Conservation (phyloP, 805 yeast species). For the Danielozyma ontarioensis region DNA sequence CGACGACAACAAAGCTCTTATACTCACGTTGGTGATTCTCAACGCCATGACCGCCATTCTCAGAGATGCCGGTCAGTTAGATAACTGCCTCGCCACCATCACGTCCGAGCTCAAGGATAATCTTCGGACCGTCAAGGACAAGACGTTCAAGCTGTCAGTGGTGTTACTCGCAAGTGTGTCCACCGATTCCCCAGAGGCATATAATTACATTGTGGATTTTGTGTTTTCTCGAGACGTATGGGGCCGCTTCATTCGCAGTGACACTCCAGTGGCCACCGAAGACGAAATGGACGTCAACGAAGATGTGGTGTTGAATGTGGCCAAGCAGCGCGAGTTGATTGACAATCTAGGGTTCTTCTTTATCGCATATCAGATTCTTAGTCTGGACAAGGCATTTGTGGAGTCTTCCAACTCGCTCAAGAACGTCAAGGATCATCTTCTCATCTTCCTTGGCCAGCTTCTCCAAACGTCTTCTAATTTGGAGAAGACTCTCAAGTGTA, state of each 20-base stretch:
- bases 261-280: constrained; percentile 6
- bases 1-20: constrained; percentile 30
- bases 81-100: constrained; percentile 31
- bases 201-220: constrained; percentile 40
- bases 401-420: constrained; percentile 31
- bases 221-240: constrained; percentile 36
- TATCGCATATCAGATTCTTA: constrained; percentile 32
- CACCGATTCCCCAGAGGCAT: constrained; percentile 39
- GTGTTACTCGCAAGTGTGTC: constrained; percentile 54
- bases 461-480: constrained; percentile 60
- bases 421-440: constrained; percentile 57
- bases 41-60: constrained; percentile 15
- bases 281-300: constrained; percentile 8
- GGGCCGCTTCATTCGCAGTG: constrained; percentile 30
- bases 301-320: constrained; percentile 38
- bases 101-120: constrained; percentile 49
- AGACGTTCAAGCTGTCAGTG: constrained; percentile 58
- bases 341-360: constrained; percentile 58
- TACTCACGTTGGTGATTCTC: constrained; percentile 33
- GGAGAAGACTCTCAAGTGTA: constrained; percentile 65
- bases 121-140: constrained; percentile 44
- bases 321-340: constrained; percentile 55
- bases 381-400: constrained; percentile 3
- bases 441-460: constrained; percentile 64
- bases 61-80: constrained; percentile 22